Evolutionary conservation across 345 rosid genomes (phyloP), one percentile per base, ranked within the genome.

Genomic region (Brassica napus): DNA sequence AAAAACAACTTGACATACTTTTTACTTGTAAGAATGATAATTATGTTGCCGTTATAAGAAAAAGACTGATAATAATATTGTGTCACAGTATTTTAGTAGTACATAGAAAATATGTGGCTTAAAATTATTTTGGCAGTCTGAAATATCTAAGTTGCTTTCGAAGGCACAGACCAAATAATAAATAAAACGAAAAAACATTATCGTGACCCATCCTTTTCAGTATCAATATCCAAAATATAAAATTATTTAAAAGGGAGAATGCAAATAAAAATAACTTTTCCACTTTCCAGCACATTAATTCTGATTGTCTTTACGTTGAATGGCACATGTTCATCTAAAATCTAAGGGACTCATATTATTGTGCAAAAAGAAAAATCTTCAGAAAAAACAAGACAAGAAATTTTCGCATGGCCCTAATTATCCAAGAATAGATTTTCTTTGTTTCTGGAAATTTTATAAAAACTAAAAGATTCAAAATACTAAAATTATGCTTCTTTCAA

Each of bases 111-210:
- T 49, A 16, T 74, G 79, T 69, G 83, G 83, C 76, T 75, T 37
- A 30, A 5, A 75, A 21, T 68, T 69, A 47, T 28, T 37, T 37
- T 28, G 67, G 12, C 75, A 9, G 4, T 74, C 72, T 79, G 69
- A 88, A 88, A 87, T 88, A 88, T 88, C 91, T 82, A 55, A 23
- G 60, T 76, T 52, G 81, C 76, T 81, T 80, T 82, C 81, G 6
- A 34, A 18, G 14, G 35, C 70, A 80, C 80, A 75, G 77, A 82
- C 59, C 68, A 75, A 83, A 69, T 39, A 39, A 60, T 76, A 32
- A 63, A 65, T 75, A 69, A 47, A 69, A n/a, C 11, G 66, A 32
- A 24, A 32, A 24, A 21, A 47, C 62, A 79, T 39, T 68, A 39
- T 72, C 59, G 73, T 59, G 66, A 71, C 65, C 62, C 70, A 61